Evolutionary conservation across 495 filamentous ascomycete species (phyloP).

Genomic region (Staphylotrichum tortipilum): DNA sequence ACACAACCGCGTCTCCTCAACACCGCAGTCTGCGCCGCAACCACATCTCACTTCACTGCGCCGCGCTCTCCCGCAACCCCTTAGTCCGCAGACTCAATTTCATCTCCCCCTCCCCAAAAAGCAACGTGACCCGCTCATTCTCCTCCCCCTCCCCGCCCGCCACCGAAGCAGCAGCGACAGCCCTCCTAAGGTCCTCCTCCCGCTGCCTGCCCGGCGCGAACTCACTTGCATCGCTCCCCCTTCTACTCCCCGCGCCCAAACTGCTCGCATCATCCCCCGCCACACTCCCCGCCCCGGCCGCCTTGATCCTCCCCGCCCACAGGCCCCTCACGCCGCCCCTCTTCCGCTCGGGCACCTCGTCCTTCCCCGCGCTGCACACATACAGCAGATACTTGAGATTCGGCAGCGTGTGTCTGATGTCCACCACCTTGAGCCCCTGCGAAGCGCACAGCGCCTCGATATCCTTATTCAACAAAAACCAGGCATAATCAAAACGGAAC

Average conservation of each 20-base stretch:
- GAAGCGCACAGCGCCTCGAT: constrained; percentile 74
- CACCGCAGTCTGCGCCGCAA: background rate
- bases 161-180: constrained; percentile 1
- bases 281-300: constrained; percentile 7
- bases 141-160: constrained; percentile 8
- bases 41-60: constrained; percentile 8
- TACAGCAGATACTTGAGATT: constrained; percentile 92
- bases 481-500: constrained; percentile 88
- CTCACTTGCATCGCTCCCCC: constrained; percentile 42
- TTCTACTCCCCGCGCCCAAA: constrained; percentile 30
- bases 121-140: constrained; percentile 14
- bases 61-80: constrained; percentile 39
- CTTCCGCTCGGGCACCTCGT: constrained; percentile 71
- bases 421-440: constrained; percentile 67
- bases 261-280: constrained; percentile 29
- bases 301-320: constrained; percentile 35
- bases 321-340: constrained; percentile 66
- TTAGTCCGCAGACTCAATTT: constrained; percentile 39
- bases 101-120: constrained; percentile 31
- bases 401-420: constrained; percentile 82
- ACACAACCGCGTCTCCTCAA: too few relatives aligned
- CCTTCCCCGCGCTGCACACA: constrained; percentile 66
- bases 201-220: constrained; percentile 21
- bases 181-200: constrained; percentile 33
- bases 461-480: constrained; percentile 89